Evolutionary conservation across 805 yeast species (phyloP).

Genomic region (Lachancea dasiensis): DNA sequence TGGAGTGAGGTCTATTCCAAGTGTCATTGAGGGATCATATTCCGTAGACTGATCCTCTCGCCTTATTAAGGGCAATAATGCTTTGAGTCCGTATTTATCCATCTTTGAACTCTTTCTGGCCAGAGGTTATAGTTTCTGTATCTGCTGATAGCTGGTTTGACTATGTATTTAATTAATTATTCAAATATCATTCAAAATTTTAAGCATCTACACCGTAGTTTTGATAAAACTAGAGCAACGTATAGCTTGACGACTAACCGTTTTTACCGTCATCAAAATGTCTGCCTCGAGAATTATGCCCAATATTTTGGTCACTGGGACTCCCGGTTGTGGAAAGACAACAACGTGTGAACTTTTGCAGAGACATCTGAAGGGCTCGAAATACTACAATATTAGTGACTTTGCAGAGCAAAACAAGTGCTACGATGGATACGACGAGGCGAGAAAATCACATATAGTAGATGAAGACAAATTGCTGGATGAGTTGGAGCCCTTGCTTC

Average conservation of each 20-base stretch:
- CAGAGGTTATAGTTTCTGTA: background rate
- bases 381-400: constrained; percentile 64
- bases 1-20: constrained; percentile 32
- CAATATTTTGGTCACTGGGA: constrained; percentile 87
- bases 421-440: constrained; percentile 80
- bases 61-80: constrained; percentile 29
- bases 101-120: background rate
- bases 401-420: constrained; percentile 73
- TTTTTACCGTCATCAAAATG: constrained; percentile 8
- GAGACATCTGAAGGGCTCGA: constrained; percentile 34
- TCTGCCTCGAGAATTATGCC: constrained; percentile 36
- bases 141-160: constrained; percentile 1
- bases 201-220: background rate
- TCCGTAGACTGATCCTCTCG: constrained; percentile 21
- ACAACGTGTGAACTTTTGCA: constrained; percentile 28
- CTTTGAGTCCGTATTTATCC: constrained; percentile 32
- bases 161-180: background rate
- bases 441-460: constrained; percentile 77
- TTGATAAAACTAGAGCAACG: background rate
- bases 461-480: constrained; percentile 89
- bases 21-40: constrained; percentile 31
- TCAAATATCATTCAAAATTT: background rate
- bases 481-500: constrained; percentile 67
- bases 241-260: background rate
- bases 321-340: constrained; percentile 58